Percentiles rank a stretch among this genome's conserved stretches.
Conservation (phyloP, 2,329 filamentous ascomycete genomes). For the Plenodomus lindquistii region DNA sequence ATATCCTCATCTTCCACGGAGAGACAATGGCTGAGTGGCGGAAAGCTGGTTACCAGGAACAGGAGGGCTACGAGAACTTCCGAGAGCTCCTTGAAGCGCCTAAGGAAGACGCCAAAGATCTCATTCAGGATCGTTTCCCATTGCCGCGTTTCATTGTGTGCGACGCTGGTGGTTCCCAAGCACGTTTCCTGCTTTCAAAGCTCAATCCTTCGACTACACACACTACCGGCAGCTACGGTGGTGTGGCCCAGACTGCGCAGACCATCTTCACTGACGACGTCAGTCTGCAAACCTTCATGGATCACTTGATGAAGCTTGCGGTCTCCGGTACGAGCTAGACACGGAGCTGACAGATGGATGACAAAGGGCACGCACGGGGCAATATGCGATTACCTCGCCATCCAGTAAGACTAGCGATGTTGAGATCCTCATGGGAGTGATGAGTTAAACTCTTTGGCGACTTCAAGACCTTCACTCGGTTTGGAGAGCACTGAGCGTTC, state of each 20-base stretch:
- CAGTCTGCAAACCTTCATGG: constrained; percentile 98
- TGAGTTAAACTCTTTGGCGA: background rate
- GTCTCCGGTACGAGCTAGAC: constrained; percentile 41
- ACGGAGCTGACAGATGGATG: background rate
- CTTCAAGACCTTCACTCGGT: background rate
- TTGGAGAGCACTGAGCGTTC: background rate
- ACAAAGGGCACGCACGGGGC: background rate
- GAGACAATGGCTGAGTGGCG: constrained; percentile 98
- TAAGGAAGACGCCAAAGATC: constrained; percentile 96
- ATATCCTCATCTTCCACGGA: constrained; percentile 98
- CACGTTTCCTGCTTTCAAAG: constrained; percentile 94
- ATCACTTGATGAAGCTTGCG: constrained; percentile 90
- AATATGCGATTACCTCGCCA: background rate
- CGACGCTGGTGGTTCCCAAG: constrained; percentile 96
- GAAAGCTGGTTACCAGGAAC: constrained; percentile 96
- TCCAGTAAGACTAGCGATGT: background rate
- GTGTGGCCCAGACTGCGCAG: constrained; percentile 85
- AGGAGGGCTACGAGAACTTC: constrained; percentile 98
- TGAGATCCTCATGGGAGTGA: background rate
- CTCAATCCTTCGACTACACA: constrained; percentile 97
- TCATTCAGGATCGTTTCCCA: constrained; percentile 97
- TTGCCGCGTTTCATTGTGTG: constrained; percentile 97
- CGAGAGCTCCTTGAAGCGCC: constrained; percentile 83
- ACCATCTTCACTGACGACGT: constrained; percentile 99
- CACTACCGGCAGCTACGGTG: constrained; percentile 88